Evolutionary conservation across 2,329 filamentous ascomycete species (phyloP).

Genomic region (Cladophialophora carrionii): DNA sequence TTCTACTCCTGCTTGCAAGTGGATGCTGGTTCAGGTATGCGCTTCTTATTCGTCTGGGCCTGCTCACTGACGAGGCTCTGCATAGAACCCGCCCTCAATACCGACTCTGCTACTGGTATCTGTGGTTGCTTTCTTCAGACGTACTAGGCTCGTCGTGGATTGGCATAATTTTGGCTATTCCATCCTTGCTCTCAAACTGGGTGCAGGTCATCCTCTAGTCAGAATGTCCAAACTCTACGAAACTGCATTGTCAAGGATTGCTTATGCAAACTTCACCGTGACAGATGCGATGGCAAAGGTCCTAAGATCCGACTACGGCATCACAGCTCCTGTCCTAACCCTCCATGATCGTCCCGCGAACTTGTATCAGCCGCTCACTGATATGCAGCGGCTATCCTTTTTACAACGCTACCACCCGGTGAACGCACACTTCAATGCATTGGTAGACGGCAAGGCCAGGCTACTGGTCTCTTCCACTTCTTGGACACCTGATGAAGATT

Average conservation of each 20-base stretch:
- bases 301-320: slow-evolving; percentile 67
- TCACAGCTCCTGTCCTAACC: slow-evolving; percentile 68
- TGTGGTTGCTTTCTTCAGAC: slow-evolving; percentile 72
- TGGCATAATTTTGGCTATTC: slow-evolving; percentile 99
- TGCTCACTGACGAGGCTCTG: slow-evolving; percentile 29
- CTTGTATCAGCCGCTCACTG: slow-evolving; percentile 73
- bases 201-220: slow-evolving; percentile 72
- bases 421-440: slow-evolving; percentile 59
- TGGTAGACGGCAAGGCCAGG: slow-evolving; percentile 62
- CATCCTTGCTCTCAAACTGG: slow-evolving; percentile 73
- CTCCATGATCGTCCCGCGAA: slow-evolving; percentile 84
- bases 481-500: slow-evolving; percentile 97
- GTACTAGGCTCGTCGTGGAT: slow-evolving; percentile 83
- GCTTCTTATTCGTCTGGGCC: neutral
- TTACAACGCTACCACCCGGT: slow-evolving; percentile 69
- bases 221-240: slow-evolving; percentile 78
- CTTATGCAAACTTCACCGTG: slow-evolving; percentile 79
- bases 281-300: slow-evolving; percentile 84
- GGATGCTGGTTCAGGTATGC: slow-evolving; percentile 78
- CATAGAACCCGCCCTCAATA: slow-evolving; percentile 89
- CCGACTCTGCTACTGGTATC: slow-evolving; percentile 80
- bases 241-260: slow-evolving; percentile 67
- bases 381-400: slow-evolving; percentile 59
- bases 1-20: slow-evolving; percentile 71
- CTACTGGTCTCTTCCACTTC: slow-evolving; percentile 92